Conservation (phyloP, 352 stramenopile genomes). For the Globisporangium okanoganense region DNA sequence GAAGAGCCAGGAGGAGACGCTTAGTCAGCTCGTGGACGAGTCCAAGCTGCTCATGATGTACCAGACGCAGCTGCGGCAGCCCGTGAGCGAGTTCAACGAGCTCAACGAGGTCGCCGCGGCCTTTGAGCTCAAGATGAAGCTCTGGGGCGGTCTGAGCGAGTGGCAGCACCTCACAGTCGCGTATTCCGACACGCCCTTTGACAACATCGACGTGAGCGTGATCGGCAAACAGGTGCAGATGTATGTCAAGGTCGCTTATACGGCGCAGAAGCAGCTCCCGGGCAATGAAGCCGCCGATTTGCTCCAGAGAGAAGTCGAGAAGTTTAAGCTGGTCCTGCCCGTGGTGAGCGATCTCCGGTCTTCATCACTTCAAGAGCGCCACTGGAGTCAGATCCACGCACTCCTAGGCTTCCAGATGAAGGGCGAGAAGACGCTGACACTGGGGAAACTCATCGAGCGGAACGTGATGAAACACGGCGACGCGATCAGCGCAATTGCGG, state of each 20-base stretch:
- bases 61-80: conserved; percentile 84
- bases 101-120: conserved; percentile 83
- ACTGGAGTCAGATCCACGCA: conserved; percentile 71
- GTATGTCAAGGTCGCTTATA: conserved; percentile 86
- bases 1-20: conserved; percentile 57
- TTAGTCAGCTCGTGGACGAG: conserved; percentile 75
- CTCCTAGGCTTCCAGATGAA: conserved; percentile 90
- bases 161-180: conserved; percentile 77
- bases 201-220: conserved; percentile 82
- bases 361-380: conserved; percentile 62
- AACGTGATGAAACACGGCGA: conserved; percentile 88
- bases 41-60: conserved; percentile 86
- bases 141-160: conserved; percentile 86
- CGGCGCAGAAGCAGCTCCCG: conserved; percentile 85
- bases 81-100: conserved; percentile 86
- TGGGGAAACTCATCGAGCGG: conserved; percentile 82
- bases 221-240: conserved; percentile 89
- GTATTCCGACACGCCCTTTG: conserved; percentile 82
- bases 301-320: conserved; percentile 84
- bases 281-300: conserved; percentile 81
- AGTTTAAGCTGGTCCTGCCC: conserved; percentile 86
- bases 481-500: conserved; percentile 82
- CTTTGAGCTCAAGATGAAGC: conserved; percentile 89
- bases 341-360: conserved; percentile 72
- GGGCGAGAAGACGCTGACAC: conserved; percentile 66